phyloP scores from a whole-genome alignment of 345 rosid genomes.

The Euphorbia pulcherrima region DNA sequence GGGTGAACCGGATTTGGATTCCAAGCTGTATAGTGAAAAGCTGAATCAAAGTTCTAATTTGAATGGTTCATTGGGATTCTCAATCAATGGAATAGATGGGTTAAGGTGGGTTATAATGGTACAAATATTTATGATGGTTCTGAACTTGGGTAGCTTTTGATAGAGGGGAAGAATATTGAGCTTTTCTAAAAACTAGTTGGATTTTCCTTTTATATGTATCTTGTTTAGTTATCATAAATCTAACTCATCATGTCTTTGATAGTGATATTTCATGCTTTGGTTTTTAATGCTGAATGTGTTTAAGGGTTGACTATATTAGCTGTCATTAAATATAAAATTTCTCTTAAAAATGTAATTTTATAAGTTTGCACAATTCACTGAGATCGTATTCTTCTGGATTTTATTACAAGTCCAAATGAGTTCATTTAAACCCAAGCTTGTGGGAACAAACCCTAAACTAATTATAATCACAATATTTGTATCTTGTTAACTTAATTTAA shows the following conservation, averaged over 20 bases:
- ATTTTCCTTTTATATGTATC: not conserved
- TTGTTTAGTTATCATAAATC: not conserved
- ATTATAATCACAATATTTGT: too few relatives aligned
- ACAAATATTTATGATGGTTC: conserved; percentile 13
- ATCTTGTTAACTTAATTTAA: too few relatives aligned
- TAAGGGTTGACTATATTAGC: too few relatives aligned
- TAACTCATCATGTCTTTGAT: not conserved
- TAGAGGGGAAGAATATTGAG: conserved; percentile 13
- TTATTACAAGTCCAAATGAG: too few relatives aligned
- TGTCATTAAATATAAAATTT: too few relatives aligned
- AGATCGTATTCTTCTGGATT: too few relatives aligned
- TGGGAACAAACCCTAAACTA: too few relatives aligned
- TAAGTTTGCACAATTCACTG: too few relatives aligned
- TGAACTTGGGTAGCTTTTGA: conserved; percentile 16
- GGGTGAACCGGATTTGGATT: conserved; percentile 30
- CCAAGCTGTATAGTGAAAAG: conserved; percentile 28
- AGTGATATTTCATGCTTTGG: not conserved
- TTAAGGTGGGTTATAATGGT: conserved; percentile 21
- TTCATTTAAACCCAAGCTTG: too few relatives aligned
- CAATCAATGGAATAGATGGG: conserved; percentile 29
- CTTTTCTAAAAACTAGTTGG: not conserved
- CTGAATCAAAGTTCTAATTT: conserved; percentile 27
- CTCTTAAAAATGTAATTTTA: too few relatives aligned
- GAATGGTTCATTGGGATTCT: conserved; percentile 38
- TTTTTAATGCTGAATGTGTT: too few relatives aligned